Conservation (phyloP, 805 yeast genomes). For the Kazachstania bromeliacearum region DNA sequence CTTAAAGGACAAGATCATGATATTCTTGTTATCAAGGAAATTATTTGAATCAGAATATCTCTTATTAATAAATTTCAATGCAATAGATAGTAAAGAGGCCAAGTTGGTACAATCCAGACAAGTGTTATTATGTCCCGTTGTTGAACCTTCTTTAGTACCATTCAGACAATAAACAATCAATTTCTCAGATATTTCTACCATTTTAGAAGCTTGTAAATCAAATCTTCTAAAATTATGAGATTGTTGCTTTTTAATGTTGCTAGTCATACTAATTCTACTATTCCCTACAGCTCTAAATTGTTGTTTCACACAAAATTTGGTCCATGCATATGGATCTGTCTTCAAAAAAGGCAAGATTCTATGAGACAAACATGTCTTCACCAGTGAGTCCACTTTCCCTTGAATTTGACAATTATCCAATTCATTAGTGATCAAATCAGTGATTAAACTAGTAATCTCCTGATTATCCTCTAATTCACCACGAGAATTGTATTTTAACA, state of each 20-base stretch:
- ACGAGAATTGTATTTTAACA: conserved; percentile 1
- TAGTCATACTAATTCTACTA: conserved; percentile 1
- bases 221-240: conserved; percentile 78
- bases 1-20: conserved; percentile 10
- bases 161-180: conserved; percentile 65
- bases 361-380: conserved; percentile 24
- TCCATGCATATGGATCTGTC: conserved; percentile 27
- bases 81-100: conserved; percentile 35
- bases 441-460: conserved; percentile 1
- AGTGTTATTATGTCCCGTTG: conserved; percentile 12
- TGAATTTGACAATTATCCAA: neutral
- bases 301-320: conserved; percentile 10
- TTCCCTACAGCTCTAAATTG: neutral
- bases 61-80: conserved; percentile 29
- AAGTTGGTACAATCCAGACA: conserved; percentile 17
- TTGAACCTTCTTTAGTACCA: conserved; percentile 23
- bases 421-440: neutral
- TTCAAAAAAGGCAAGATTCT: conserved; percentile 35
- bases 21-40: conserved; percentile 1
- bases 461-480: neutral
- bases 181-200: conserved; percentile 58
- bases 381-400: neutral
- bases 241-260: conserved; percentile 24
- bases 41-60: conserved; percentile 4
- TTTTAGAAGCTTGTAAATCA: conserved; percentile 75